Evolutionary conservation across 2,329 filamentous ascomycete genomes (phyloP).

Genomic region (Aspergillus pseudoglaucus): DNA sequence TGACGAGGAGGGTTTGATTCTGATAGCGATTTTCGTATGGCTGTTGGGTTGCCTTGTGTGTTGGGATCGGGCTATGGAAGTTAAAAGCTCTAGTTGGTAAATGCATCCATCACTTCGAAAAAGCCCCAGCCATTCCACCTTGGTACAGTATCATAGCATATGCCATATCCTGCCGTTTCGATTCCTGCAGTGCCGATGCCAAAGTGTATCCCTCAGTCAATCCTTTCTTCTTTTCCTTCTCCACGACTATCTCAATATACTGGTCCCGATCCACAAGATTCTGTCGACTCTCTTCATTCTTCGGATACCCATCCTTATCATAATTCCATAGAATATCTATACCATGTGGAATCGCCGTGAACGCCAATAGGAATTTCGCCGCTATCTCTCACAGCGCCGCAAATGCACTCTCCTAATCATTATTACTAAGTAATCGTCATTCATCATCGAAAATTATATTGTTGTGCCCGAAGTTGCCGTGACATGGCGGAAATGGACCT

Average conservation of each 20-base stretch:
- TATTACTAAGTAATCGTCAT: conserved; percentile 8
- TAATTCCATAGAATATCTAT: conserved; percentile 10
- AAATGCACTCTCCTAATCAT: conserved; percentile 12
- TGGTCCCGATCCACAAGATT: neutral
- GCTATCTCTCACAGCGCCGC: conserved; percentile 9
- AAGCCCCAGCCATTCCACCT: conserved; percentile 4
- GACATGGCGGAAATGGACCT: conserved; percentile 9
- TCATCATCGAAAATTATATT: conserved; percentile 11
- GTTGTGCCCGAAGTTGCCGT: conserved; percentile 11
- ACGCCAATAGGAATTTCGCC: conserved; percentile 4
- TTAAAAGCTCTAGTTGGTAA: neutral
- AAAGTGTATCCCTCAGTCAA: conserved; percentile 3
- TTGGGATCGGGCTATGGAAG: too few species aligned
- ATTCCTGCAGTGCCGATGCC: conserved; percentile 3
- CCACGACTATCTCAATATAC: conserved; percentile 2
- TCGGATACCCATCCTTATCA: conserved; percentile 3
- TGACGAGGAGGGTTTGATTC: neutral
- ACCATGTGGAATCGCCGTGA: conserved; percentile 5
- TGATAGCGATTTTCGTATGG: too few species aligned
- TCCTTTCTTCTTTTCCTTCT: conserved; percentile 2
- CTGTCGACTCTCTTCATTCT: neutral
- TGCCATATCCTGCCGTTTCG: conserved; percentile 2
- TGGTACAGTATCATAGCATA: conserved; percentile 3
- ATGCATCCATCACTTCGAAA: conserved; percentile 3
- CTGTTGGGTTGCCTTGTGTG: too few species aligned